These are phyloP conservation scores for Vickermania ingenoplastis DNA, from an alignment of 208 protist genomes.

Conservation along the genomic window DNA sequence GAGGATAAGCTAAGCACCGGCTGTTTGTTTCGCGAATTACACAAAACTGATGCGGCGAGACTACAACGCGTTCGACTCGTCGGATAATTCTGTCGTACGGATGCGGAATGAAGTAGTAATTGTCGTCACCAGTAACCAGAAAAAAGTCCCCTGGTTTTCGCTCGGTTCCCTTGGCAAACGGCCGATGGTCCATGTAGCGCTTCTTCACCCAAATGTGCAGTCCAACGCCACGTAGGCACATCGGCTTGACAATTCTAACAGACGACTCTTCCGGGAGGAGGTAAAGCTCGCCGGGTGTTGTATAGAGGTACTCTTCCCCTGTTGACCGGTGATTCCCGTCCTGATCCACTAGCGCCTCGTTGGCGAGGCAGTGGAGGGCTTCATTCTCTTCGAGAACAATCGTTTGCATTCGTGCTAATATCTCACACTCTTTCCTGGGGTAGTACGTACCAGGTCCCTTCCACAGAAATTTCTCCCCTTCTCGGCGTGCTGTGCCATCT, in stretches of 20 bases:
- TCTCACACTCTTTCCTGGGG: constrained; percentile 50
- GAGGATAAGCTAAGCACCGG: background rate
- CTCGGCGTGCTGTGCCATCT: constrained; percentile 11
- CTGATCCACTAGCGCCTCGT: constrained; percentile 24
- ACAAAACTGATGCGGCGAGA: constrained; percentile 17
- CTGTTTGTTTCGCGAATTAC: constrained; percentile 7
- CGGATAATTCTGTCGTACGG: constrained; percentile 87
- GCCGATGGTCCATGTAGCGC: constrained; percentile 81
- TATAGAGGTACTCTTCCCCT: constrained; percentile 64
- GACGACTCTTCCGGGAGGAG: constrained; percentile 75
- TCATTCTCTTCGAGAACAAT: constrained; percentile 13
- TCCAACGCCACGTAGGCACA: constrained; percentile 60
- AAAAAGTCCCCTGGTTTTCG: constrained; percentile 63
- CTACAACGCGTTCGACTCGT: constrained; percentile 44
- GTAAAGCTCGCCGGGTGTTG: constrained; percentile 48
- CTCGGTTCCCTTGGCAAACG: constrained; percentile 36
- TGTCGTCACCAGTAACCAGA: constrained; percentile 77
- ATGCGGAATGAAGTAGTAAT: constrained; percentile 82
- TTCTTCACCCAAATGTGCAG: constrained; percentile 76
- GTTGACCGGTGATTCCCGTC: constrained; percentile 24
- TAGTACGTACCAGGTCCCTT: constrained; percentile 64
- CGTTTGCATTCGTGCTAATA: constrained; percentile 27
- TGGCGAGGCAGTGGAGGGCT: constrained; percentile 34
- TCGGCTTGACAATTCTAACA: constrained; percentile 31
- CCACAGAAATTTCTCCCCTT: constrained; percentile 43